phyloP scores from a whole-genome alignment of 2,329 filamentous ascomycete species.

The Ophiostoma sp. region DNA sequence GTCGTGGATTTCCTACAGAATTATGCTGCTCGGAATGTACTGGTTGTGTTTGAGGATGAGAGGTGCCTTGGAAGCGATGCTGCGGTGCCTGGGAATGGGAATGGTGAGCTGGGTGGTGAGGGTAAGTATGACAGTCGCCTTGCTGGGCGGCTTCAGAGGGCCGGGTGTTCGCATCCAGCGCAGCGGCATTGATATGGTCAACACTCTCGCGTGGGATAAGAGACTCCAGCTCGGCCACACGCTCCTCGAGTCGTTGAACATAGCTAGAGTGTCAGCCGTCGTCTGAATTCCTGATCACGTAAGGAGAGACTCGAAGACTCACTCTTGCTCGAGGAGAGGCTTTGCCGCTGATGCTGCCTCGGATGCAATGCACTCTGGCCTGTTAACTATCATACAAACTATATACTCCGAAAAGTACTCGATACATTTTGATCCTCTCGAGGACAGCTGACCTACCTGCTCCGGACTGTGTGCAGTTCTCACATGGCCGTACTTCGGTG shows the following conservation, averaged over 20 bases:
- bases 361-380: constrained; percentile 8
- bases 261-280: constrained; percentile 18
- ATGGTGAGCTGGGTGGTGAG: background rate
- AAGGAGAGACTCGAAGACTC: background rate
- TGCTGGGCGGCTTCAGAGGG: background rate
- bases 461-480: constrained; percentile 30
- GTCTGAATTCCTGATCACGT: background rate
- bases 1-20: background rate
- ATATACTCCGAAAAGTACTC: too few species aligned
- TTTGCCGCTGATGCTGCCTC: background rate
- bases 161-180: background rate
- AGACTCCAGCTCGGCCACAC: constrained; percentile 24
- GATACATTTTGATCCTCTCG: too few species aligned
- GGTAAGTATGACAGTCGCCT: background rate
- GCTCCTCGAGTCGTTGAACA: constrained; percentile 26
- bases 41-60: background rate
- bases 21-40: background rate
- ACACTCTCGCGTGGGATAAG: constrained; percentile 26
- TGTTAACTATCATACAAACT: background rate
- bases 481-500: constrained; percentile 29
- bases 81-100: background rate
- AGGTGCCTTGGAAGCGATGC: background rate
- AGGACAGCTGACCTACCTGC: background rate
- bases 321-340: constrained; percentile 10
- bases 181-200: constrained; percentile 26